Percentiles rank a stretch among this genome's conserved stretches.
These are phyloP conservation scores for Oxytropis ochrocephala DNA, from an alignment of 306 rosid species.

Conservation along the genomic window DNA sequence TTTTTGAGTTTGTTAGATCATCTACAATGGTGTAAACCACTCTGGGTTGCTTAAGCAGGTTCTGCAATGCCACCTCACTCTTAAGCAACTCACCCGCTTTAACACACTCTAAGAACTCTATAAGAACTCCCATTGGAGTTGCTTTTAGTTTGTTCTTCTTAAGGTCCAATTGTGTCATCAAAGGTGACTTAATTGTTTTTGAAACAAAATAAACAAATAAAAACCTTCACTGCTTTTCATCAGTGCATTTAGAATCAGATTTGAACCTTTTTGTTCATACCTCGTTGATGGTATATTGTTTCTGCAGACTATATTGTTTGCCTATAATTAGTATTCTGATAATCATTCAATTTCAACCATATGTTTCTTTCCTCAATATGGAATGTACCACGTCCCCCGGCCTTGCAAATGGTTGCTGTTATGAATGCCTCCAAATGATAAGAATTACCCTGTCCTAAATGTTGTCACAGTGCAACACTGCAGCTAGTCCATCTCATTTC, in stretches of 20 bases:
- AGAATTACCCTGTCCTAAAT: neutral
- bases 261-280: neutral
- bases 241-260: neutral
- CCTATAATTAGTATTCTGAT: neutral
- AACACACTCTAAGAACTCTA: no score
- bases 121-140: neutral
- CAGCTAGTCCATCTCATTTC: neutral
- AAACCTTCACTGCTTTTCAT: neutral
- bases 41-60: no score
- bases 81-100: no score
- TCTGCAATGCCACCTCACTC: no score
- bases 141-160: neutral
- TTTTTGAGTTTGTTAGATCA: neutral
- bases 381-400: neutral
- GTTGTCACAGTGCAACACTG: neutral
- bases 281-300: neutral
- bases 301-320: neutral
- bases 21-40: no score
- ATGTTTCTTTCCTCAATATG: neutral
- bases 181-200: neutral
- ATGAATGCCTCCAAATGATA: neutral
- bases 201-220: neutral
- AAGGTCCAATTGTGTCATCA: neutral
- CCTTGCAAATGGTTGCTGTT: neutral
- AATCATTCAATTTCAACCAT: neutral